Evolutionary conservation across 2,329 filamentous ascomycete genomes (phyloP).

Genomic region (Raffaelea ambrosiae): DNA sequence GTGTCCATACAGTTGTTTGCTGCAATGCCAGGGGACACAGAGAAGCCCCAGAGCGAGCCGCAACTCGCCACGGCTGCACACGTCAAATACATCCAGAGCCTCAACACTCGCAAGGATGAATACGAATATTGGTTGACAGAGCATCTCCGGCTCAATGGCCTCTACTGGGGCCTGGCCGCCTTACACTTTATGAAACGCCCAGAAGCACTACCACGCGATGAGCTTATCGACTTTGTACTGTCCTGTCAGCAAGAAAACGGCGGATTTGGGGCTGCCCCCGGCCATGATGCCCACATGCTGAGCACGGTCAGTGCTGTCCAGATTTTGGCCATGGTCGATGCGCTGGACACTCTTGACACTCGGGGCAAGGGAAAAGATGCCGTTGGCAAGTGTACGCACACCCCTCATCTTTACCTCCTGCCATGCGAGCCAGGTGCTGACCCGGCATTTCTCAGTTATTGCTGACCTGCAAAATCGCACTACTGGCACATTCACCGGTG

Average conservation of each 20-base stretch:
- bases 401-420: neutral
- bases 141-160: constrained; percentile 86
- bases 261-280: constrained; percentile 88
- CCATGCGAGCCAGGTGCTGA: constrained; percentile 13
- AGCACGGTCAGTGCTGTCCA: constrained; percentile 95
- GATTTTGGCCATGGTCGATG: constrained; percentile 80
- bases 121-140: constrained; percentile 98
- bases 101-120: constrained; percentile 88
- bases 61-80: constrained; percentile 52
- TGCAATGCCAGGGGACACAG: too few species aligned
- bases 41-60: constrained; percentile 28
- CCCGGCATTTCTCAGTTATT: constrained; percentile 47
- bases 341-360: constrained; percentile 70
- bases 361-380: constrained; percentile 60
- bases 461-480: constrained; percentile 70
- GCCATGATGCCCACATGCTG: constrained; percentile 92
- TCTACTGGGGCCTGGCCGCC: constrained; percentile 93
- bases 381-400: constrained; percentile 69
- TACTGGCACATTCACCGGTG: constrained; percentile 83
- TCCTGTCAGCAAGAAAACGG: constrained; percentile 86
- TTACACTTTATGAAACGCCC: constrained; percentile 77
- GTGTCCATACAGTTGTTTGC: too few species aligned
- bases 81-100: constrained; percentile 84
- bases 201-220: constrained; percentile 68
- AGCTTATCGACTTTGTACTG: constrained; percentile 86